Evolutionary conservation across 805 yeast species (phyloP).

Genomic region (Candida maesae): DNA sequence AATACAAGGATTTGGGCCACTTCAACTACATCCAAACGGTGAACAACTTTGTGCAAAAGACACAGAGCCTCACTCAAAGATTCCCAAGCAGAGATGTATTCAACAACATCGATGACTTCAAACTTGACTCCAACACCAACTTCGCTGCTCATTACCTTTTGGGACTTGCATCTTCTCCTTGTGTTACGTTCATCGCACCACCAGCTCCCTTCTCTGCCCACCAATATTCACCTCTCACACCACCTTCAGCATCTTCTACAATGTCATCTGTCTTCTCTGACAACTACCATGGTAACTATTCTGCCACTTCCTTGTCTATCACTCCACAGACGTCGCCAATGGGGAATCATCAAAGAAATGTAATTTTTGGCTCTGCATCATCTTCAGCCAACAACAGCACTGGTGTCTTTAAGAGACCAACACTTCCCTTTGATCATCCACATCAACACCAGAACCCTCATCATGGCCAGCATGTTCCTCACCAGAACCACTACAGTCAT

Average conservation of each 20-base stretch:
- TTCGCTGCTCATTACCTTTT: conserved; percentile 9
- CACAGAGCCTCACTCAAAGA: conserved; percentile 12
- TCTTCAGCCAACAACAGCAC: conserved; percentile 5
- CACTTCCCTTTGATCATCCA: conserved; percentile 6
- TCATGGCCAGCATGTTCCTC: background rate
- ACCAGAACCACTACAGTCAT: conserved; percentile 9
- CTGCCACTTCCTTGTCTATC: conserved; percentile 13
- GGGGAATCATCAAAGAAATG: conserved; percentile 9
- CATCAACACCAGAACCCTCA: background rate
- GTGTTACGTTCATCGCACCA: conserved; percentile 11
- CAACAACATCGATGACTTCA: conserved; percentile 12
- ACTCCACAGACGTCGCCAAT: conserved; percentile 19
- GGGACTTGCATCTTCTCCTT: conserved; percentile 12
- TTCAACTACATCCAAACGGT: conserved; percentile 31
- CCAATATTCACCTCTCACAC: conserved; percentile 26
- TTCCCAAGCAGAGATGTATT: conserved; percentile 14
- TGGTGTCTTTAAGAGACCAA: conserved; percentile 7
- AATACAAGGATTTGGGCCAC: conserved; percentile 14
- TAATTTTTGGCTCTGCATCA: conserved; percentile 4
- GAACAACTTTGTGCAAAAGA: conserved; percentile 27
- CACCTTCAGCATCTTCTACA: conserved; percentile 32
- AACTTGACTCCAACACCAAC: conserved; percentile 6
- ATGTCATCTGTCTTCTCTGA: conserved; percentile 22
- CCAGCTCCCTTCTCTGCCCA: conserved; percentile 16
- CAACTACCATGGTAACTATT: conserved; percentile 10